A percentile compares a stretch with the other conserved stretches of the same genome.
These are phyloP conservation scores for Xerocomus cyaneibrunnescens DNA, from an alignment of 1,284 basidiomycete species.

Conservation along the genomic window DNA sequence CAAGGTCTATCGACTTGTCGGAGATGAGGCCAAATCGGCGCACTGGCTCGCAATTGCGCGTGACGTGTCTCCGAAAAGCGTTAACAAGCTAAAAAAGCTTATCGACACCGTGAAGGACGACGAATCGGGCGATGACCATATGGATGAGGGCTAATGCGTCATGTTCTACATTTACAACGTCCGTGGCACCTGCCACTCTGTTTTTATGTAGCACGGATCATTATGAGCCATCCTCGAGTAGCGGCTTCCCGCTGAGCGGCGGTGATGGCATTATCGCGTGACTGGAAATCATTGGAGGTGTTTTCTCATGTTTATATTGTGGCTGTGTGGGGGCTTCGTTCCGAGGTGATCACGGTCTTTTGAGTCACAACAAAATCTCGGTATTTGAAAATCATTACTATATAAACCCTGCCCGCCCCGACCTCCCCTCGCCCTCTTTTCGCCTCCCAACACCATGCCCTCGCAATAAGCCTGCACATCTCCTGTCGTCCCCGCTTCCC, in stretches of 20 bases:
- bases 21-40: conserved; percentile 75
- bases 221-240: neutral
- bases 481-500: conserved; percentile 28
- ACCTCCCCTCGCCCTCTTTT: conserved; percentile 14
- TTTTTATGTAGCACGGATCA: neutral
- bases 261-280: conserved; percentile 27
- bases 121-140: conserved; percentile 56
- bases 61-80: conserved; percentile 78
- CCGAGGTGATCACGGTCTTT: conserved; percentile 27
- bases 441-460: conserved; percentile 45
- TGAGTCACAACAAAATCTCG: conserved; percentile 32
- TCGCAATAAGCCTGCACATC: conserved; percentile 24
- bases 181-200: neutral
- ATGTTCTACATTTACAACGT: neutral
- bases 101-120: conserved; percentile 70
- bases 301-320: conserved; percentile 28
- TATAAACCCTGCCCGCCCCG: conserved; percentile 27
- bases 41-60: conserved; percentile 84
- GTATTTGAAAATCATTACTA: conserved; percentile 36
- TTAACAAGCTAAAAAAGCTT: conserved; percentile 74
- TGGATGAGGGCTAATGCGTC: conserved; percentile 64
- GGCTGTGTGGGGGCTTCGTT: conserved; percentile 33
- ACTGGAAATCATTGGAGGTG: conserved; percentile 16
- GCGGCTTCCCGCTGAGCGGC: neutral
- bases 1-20: conserved; percentile 80